Percentiles rank a stretch among this genome's conserved stretches.
These are phyloP conservation scores for Malus hybrid DNA, from an alignment of 331 rosid species.

Conservation along the genomic window DNA sequence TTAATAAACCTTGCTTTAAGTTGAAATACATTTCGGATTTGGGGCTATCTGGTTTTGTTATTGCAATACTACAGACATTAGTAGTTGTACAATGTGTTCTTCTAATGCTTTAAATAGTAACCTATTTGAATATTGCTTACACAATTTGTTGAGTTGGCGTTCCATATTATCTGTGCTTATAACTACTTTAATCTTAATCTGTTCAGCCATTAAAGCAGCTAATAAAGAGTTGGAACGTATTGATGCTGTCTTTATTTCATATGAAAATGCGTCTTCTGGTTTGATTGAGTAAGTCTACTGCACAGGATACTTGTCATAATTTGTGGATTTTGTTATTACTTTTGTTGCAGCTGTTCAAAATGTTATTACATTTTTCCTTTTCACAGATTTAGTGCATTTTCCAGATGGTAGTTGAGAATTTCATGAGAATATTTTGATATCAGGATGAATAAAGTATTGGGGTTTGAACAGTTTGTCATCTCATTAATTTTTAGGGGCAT, in stretches of 20 bases:
- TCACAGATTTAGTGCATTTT: not conserved
- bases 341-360: not conserved
- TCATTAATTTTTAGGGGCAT: too few relatives aligned
- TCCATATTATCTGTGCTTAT: not conserved
- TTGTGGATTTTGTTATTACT: not conserved
- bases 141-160: not conserved
- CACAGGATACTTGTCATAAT: not conserved
- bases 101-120: not conserved
- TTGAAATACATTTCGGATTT: not conserved
- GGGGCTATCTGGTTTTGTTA: not conserved
- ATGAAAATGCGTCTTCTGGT: slow-evolving; percentile 71
- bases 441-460: not conserved
- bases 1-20: not conserved
- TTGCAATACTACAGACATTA: not conserved
- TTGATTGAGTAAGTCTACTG: slow-evolving; percentile 76
- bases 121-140: not conserved
- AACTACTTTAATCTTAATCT: slow-evolving; percentile 8
- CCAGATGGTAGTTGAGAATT: not conserved
- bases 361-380: not conserved
- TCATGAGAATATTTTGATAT: not conserved
- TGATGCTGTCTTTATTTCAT: slow-evolving; percentile 57
- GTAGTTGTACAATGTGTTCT: not conserved
- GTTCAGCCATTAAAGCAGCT: slow-evolving; percentile 79
- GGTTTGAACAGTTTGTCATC: too few relatives aligned
- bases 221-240: slow-evolving; percentile 80